Base-by-base conservation (phyloP, 106 monocot species). In the Dioscorea alata region DNA sequence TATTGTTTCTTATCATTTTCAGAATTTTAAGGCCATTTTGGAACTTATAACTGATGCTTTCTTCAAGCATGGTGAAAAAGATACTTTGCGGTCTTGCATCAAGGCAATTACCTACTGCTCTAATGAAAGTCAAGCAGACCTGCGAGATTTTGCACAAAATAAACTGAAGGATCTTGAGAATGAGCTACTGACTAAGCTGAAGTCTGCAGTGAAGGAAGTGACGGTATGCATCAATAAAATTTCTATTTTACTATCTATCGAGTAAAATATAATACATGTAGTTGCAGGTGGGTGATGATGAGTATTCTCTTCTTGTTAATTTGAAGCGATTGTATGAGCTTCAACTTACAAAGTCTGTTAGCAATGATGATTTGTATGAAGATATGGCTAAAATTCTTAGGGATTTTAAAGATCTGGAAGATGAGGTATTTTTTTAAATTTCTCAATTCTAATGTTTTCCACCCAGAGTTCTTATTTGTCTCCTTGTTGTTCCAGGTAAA, bases 11-110 rank as follows among this genome's bases (percentile, higher is more conserved):
- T 13, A 51, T 12, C 31, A 16, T 50, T 71, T 74, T 65, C 82
- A 97, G 97, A 86, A 81, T 79, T 90, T 97, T 56, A 92, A 85
- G 72, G 74, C 76, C 32, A 57, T 81, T 70, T 53, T 97, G 56
- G 86, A 97, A 67, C 79, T 89, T 57, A 87, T 97, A 62, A 62
- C 69, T 58, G 89, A 97, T 76, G 85, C 92, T 14, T 97, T 97
- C 70, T 92, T 97, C 65, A 97, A 97, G 74, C 97, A 97, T 60
- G 83, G 97, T 58, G 92, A 92, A 56, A 92, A 87, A 71, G 97
- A 89, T 75, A 73, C 87, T 50, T 51, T 97, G 72, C 86, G 92
- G 61, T 92, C 97, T 48, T 92, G 97, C 61, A 81, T 90, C 51
- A 89, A 83, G 70, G 86, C 92, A 64, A 69, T 97, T 67, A 77